Evolutionary conservation across 2,329 filamentous ascomycete species (phyloP), one percentile per base, ranked within the genome.

Genomic region (Arthrocladium fulminans): DNA sequence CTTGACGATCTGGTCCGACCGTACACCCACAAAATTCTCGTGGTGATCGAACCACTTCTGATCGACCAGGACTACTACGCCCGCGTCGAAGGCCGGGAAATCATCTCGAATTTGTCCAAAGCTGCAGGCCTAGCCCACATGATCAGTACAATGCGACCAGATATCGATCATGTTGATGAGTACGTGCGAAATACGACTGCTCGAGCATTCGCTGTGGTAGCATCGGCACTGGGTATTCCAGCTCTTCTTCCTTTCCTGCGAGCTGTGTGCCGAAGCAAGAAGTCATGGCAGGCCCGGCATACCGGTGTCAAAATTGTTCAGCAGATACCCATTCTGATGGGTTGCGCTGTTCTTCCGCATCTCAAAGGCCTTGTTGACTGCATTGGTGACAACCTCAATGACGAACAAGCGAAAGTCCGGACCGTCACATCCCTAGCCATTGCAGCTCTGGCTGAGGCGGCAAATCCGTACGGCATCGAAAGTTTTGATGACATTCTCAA

Each of bases 41-140:
- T 98, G 46, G 92, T 98, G 63, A 98, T 98, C 60, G 94, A 98
- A 67, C 92, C 92, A n/a, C 75, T 98, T 43, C 84, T 98, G 57
- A 98, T 98, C 61, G 94, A 98, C 63, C 92, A 98, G 71, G 94
- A 98, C 69, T 98, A 98, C 70, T 98, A 98, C 66, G 92, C 94
- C 35, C 84, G 92, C 65, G 92, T 98, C 3, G 92, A 98, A 67
- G 92, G 92, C 67, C 87, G 92, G 58, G 92, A 98, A 66, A 98
- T 98, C 60, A 98, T 98, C 59, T 97, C 90, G 48, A 98, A 98
- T 65, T 79, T 98, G 43, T 86, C 86, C 64, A 98, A 98, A 68
- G 92, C 92, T 20, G 92, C 94, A 53, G 94, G 92, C 63, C 78
- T 98, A 47, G 92, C 92, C 15, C 92, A 94, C 59, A 98, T 98